phyloP scores from a whole-genome alignment of 768 basidiomycete species.

The Suillus luteus region DNA sequence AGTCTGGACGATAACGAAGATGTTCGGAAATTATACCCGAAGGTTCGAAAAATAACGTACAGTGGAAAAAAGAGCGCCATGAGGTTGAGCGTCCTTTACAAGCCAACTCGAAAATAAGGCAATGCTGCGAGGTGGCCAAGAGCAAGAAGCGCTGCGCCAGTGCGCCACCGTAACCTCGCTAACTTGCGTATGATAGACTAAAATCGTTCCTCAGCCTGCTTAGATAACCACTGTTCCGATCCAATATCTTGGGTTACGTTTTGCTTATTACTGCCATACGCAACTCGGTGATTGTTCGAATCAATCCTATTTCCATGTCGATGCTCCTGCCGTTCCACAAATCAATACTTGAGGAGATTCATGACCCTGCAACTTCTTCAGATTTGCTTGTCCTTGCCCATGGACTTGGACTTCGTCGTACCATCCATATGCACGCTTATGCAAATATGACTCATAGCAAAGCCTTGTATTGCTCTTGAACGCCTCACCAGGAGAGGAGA shows the following conservation, averaged over 20 bases:
- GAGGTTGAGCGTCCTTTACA: slow-evolving; percentile 62
- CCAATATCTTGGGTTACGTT: too few relatives aligned
- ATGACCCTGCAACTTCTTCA: slow-evolving; percentile 72
- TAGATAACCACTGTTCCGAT: too few relatives aligned
- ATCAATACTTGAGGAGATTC: slow-evolving; percentile 63
- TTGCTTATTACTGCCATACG: not conserved
- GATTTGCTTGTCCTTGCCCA: slow-evolving; percentile 83
- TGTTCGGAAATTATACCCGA: not conserved
- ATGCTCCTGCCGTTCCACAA: slow-evolving; percentile 66
- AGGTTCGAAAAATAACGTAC: slow-evolving; percentile 28
- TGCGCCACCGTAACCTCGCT: too few relatives aligned
- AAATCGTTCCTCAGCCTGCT: too few relatives aligned
- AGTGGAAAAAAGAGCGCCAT: slow-evolving; percentile 84
- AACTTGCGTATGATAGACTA: too few relatives aligned
- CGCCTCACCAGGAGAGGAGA: slow-evolving; percentile 83
- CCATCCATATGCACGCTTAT: slow-evolving; percentile 86
- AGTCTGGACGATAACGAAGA: slow-evolving; percentile 50
- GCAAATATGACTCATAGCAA: slow-evolving; percentile 86
- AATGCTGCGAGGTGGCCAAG: too few relatives aligned
- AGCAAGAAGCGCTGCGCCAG: too few relatives aligned
- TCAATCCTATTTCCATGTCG: slow-evolving; percentile 2
- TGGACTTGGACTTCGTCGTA: slow-evolving; percentile 83
- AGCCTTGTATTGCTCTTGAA: slow-evolving; percentile 86
- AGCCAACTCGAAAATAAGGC: slow-evolving; percentile 45
- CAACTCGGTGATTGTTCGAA: not conserved